phyloP scores from a whole-genome alignment of 345 rosid genomes.

The Salix caprea region DNA sequence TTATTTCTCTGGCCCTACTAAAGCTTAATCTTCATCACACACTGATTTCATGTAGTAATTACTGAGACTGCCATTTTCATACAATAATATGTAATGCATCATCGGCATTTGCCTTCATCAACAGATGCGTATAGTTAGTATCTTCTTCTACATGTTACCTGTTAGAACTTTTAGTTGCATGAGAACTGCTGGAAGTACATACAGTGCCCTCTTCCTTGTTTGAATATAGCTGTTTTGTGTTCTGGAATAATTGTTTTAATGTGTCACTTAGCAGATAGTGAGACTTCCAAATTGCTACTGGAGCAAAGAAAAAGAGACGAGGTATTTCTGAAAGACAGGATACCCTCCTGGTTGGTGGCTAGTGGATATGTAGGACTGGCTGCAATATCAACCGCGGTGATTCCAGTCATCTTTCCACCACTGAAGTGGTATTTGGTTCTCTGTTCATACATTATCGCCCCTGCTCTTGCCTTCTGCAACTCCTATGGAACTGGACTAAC shows the following conservation, averaged over 20 bases:
- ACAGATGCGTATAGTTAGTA: neutral
- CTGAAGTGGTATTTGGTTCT: slow-evolving; percentile 86
- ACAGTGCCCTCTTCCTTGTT: neutral
- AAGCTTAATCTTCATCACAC: too few species aligned
- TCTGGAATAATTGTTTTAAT: slow-evolving; percentile 1
- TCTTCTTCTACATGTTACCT: neutral
- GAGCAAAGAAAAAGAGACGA: slow-evolving; percentile 62
- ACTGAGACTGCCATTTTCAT: too few species aligned
- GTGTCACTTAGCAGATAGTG: slow-evolving; percentile 37
- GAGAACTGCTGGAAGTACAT: neutral
- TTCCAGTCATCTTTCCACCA: slow-evolving; percentile 75
- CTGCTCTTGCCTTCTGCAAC: slow-evolving; percentile 89
- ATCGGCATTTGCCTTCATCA: too few species aligned
- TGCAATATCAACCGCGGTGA: slow-evolving; percentile 69
- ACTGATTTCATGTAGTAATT: too few species aligned
- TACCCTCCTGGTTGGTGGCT: slow-evolving; percentile 72
- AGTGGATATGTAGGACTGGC: slow-evolving; percentile 87
- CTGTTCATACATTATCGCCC: slow-evolving; percentile 74
- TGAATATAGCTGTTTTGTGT: slow-evolving; percentile 3
- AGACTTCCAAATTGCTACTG: slow-evolving; percentile 40
- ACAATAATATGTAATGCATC: too few species aligned
- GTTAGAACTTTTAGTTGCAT: neutral
- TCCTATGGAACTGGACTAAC: slow-evolving; percentile 87
- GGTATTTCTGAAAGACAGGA: slow-evolving; percentile 69
- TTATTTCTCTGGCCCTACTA: too few species aligned